Percentiles rank a stretch among this genome's conserved stretches.
Evolutionary conservation across 441 rosid genomes (phyloP).

Genomic region (Arabidopsis lyrata): DNA sequence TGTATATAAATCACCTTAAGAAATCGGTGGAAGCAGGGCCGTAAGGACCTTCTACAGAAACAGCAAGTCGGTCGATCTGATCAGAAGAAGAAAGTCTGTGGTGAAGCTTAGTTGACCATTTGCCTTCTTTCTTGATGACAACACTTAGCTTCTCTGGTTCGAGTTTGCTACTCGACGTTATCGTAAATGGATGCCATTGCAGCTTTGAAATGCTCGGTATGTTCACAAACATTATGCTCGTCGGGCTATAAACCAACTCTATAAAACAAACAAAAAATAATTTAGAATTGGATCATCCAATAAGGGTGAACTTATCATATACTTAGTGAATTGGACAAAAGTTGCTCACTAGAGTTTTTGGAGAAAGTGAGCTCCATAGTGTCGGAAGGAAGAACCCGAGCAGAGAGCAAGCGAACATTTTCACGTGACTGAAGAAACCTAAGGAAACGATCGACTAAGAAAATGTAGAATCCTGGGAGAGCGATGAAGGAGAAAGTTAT

Average conservation of each 20-base stretch:
- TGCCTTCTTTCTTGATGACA: slow-evolving; percentile 59
- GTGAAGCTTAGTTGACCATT: slow-evolving; percentile 59
- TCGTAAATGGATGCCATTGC: slow-evolving; percentile 73
- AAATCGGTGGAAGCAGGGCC: slow-evolving; percentile 60
- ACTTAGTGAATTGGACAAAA: neutral
- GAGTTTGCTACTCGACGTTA: slow-evolving; percentile 55
- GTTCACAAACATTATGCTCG: slow-evolving; percentile 59
- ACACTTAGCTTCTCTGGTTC: slow-evolving; percentile 58
- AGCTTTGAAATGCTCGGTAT: slow-evolving; percentile 61
- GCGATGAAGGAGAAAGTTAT: slow-evolving; percentile 50
- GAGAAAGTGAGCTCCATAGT: slow-evolving; percentile 64
- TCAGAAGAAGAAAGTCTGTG: slow-evolving; percentile 53
- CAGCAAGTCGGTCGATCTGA: slow-evolving; percentile 50
- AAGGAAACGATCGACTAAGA: slow-evolving; percentile 70
- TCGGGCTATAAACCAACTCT: slow-evolving; percentile 54
- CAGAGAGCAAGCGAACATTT: slow-evolving; percentile 55
- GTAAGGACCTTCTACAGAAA: slow-evolving; percentile 64
- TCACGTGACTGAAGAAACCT: slow-evolving; percentile 70
- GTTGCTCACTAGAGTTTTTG: slow-evolving; percentile 49
- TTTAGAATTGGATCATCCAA: neutral
- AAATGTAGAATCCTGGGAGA: slow-evolving; percentile 73
- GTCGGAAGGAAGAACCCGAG: slow-evolving; percentile 59
- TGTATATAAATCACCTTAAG: slow-evolving; percentile 44
- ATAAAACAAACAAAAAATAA: neutral
- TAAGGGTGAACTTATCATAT: neutral